These are phyloP conservation scores for Omphalotus olearius DNA, from an alignment of 1,284 basidiomycete genomes.

Conservation along the genomic window DNA sequence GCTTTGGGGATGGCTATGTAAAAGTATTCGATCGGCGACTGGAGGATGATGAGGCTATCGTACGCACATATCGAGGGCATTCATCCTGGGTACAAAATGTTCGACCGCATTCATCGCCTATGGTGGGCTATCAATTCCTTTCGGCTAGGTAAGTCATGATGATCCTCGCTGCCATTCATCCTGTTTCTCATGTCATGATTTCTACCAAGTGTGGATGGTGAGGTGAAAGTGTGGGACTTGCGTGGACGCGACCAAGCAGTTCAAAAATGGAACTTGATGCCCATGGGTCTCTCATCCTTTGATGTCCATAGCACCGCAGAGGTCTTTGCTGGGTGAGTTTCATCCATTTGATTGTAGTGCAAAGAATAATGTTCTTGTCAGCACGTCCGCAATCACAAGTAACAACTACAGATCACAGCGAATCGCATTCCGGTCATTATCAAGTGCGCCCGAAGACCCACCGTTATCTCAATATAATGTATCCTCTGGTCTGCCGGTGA, in stretches of 20 bases:
- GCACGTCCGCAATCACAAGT: conserved; percentile 58
- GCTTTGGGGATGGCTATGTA: conserved; percentile 91
- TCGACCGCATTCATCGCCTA: conserved; percentile 67
- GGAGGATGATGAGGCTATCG: conserved; percentile 81
- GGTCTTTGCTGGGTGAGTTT: conserved; percentile 82
- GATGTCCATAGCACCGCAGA: conserved; percentile 85
- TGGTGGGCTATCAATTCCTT: conserved; percentile 70
- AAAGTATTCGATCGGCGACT: conserved; percentile 91
- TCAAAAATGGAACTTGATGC: conserved; percentile 65
- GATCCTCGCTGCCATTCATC: neutral
- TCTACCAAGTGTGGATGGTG: conserved; percentile 74
- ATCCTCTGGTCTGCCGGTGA: conserved; percentile 48
- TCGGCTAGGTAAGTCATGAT: conserved; percentile 72
- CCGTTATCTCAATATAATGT: conserved; percentile 48
- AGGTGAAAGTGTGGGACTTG: conserved; percentile 91
- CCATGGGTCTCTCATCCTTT: conserved; percentile 73
- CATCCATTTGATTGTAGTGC: conserved; percentile 8
- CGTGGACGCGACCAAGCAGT: conserved; percentile 63
- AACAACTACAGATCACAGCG: conserved; percentile 62
- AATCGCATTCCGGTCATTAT: conserved; percentile 52
- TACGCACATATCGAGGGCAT: conserved; percentile 82
- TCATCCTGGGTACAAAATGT: conserved; percentile 91
- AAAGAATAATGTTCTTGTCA: conserved; percentile 24
- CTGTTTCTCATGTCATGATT: neutral
- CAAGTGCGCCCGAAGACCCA: conserved; percentile 23